Conservation (phyloP, 352 stramenopile genomes). For the Phytophthora meadii region DNA sequence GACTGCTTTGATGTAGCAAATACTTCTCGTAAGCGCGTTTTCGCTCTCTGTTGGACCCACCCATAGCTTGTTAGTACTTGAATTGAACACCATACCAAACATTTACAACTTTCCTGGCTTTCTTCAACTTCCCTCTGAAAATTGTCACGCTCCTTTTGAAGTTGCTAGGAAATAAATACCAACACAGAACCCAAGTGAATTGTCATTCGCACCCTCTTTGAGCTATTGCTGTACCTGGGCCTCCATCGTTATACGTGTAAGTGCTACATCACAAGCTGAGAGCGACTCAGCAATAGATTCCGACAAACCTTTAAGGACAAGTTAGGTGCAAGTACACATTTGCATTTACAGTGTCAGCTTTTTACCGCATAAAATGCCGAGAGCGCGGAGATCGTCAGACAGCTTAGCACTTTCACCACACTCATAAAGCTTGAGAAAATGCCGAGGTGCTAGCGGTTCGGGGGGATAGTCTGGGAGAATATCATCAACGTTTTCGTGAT, state of each 20-base stretch:
- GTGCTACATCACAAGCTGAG: constrained; percentile 24
- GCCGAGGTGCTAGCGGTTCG: constrained; percentile 16
- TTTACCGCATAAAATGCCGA: constrained; percentile 57
- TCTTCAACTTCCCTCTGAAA: constrained; percentile 63
- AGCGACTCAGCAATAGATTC: constrained; percentile 26
- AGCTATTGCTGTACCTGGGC: constrained; percentile 20
- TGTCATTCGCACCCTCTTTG: background rate
- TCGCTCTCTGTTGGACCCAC: constrained; percentile 41
- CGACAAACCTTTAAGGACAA: constrained; percentile 28
- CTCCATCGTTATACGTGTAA: constrained; percentile 35
- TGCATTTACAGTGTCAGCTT: no score
- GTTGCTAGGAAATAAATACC: constrained; percentile 23
- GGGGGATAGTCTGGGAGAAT: constrained; percentile 19
- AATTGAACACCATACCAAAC: no score
- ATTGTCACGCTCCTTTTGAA: constrained; percentile 41
- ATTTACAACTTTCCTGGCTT: constrained; percentile 38
- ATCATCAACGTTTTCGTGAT: constrained; percentile 35
- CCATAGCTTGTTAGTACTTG: background rate
- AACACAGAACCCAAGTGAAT: constrained; percentile 1
- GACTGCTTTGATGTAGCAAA: constrained; percentile 59
- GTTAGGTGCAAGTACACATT: background rate
- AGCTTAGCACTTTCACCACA: constrained; percentile 31
- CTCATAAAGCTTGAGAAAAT: constrained; percentile 46
- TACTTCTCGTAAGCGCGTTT: constrained; percentile 57
- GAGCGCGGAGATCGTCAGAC: constrained; percentile 42